Evolutionary conservation across 805 yeast genomes (phyloP), one percentile per base, ranked within the genome.

Genomic region (Millerozyma acaciae): DNA sequence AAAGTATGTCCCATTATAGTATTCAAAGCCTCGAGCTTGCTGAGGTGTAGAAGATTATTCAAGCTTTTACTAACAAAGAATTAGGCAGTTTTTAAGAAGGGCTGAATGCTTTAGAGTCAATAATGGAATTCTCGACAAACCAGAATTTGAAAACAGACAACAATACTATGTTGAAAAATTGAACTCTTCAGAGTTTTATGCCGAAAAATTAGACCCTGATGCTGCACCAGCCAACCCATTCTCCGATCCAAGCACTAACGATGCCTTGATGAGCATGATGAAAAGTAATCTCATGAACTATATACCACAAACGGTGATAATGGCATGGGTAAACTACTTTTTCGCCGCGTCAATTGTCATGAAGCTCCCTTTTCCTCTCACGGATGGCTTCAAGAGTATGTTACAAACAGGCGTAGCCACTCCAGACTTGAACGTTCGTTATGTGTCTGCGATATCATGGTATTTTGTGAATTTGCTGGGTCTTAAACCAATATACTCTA

Each of bases 381-480:
- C 97, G 0, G 70, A 79, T 20, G 79, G 89, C 39, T 93, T 93
- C 68, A 93, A 93, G 57, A 76, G 84, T 38, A 89, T 93, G 95
- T 62, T 93, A 26, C 98, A 93, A 59, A 76, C 75, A 18, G 95
- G 97, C 6, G 82, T 93, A 9, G 73, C 70, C 37, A 88, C 97
- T 1, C 71, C 80, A 1, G 94, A 90, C 48, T 66, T 93, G 37
- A 93, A 89, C 52, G 96, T 81, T 6, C 67, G 95, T 17, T 93
- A 95, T 78, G 97, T 93, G 12, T 81, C 93, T 22, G 80, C 96
- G 3, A 82, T 93, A 14, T 87, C 97, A 4, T 93, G 97, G 97
- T 93, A 90, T 56, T 85, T 93, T 55, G 84, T 90, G 34, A 84
- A 87, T 35, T 75, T 87, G 40, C 57, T 89, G 32, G 97, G 97